A percentile compares a stretch with the other conserved stretches of the same genome.
phyloP scores from a whole-genome alignment of 495 filamentous ascomycete species.

The Pseudotulostoma volvatum region DNA sequence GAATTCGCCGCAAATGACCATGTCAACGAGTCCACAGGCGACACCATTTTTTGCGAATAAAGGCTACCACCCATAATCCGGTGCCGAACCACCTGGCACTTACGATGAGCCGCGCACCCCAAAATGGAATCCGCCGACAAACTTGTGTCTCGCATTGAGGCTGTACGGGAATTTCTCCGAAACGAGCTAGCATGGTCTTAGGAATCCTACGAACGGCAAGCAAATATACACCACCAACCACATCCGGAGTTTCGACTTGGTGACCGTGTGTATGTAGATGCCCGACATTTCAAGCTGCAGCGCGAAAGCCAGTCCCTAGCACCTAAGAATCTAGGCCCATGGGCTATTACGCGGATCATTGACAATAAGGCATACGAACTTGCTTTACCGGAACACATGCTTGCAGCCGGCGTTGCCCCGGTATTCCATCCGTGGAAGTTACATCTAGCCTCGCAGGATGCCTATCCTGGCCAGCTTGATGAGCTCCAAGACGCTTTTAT shows the following conservation, averaged over 20 bases:
- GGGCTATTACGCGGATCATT: background rate
- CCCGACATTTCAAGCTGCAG: background rate
- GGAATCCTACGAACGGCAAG: background rate
- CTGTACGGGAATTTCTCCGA: background rate
- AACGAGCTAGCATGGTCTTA: background rate
- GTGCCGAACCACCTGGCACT: background rate
- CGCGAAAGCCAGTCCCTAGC: background rate
- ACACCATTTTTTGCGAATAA: background rate
- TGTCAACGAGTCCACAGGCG: background rate
- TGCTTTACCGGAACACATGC: background rate
- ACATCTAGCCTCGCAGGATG: background rate
- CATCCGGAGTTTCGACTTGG: background rate
- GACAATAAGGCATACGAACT: background rate
- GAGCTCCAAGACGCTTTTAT: background rate
- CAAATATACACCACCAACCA: background rate
- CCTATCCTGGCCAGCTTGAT: background rate
- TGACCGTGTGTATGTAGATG: background rate
- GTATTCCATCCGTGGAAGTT: background rate
- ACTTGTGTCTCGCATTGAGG: background rate
- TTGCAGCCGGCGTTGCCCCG: background rate
- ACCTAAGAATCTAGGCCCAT: background rate
- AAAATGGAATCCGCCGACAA: background rate
- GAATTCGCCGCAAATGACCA: background rate
- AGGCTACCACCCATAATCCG: background rate
- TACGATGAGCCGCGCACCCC: background rate